phyloP scores from a whole-genome alignment of 106 monocot genomes.

The Dioscorea alata region DNA sequence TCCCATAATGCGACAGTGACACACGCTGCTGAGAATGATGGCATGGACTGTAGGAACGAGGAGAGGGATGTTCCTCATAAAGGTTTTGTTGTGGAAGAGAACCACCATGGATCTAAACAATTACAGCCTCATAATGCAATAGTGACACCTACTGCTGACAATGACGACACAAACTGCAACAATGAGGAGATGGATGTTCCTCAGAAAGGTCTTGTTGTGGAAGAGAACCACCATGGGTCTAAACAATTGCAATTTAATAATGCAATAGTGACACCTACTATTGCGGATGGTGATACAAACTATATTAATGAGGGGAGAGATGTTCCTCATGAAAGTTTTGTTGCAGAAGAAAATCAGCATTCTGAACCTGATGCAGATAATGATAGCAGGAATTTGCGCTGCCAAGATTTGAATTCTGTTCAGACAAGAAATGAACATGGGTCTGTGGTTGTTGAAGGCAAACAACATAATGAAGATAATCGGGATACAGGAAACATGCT shows the following conservation, averaged over 20 bases:
- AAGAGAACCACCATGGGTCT: too few relatives aligned
- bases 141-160: neutral
- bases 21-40: too few relatives aligned
- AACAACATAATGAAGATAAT: neutral
- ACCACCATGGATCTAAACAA: neutral
- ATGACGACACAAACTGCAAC: neutral
- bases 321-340: neutral
- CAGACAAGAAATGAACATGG: conserved; percentile 1
- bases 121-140: neutral
- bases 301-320: too few relatives aligned
- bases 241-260: too few relatives aligned
- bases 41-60: too few relatives aligned
- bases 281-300: too few relatives aligned
- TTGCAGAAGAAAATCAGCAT: conserved; percentile 4
- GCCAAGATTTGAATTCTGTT: neutral
- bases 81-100: neutral
- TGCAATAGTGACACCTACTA: too few relatives aligned
- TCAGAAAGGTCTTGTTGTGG: too few relatives aligned
- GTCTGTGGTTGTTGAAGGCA: neutral
- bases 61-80: too few relatives aligned
- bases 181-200: conserved; percentile 1
- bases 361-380: conserved; percentile 5
- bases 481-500: conserved; percentile 1
- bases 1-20: too few relatives aligned
- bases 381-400: neutral